Evolutionary conservation across 140 eudicot species (phyloP).

Genomic region (Cichorium intybus): DNA sequence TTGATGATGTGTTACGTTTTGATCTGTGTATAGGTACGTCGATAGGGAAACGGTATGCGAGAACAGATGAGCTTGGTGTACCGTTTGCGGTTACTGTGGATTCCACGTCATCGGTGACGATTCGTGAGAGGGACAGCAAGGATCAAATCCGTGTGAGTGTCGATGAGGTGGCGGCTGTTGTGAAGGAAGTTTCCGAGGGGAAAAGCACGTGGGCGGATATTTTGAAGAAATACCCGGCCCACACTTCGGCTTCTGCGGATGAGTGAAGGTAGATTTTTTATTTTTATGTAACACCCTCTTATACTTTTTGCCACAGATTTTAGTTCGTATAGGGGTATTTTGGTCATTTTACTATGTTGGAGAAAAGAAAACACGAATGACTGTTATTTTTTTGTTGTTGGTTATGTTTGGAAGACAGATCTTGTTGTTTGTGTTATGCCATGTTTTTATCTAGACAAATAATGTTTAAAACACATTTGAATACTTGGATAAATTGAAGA

Average conservation of each 20-base stretch:
- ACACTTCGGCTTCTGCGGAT: slow-evolving; percentile 48
- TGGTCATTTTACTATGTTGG: neutral
- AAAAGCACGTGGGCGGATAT: slow-evolving; percentile 55
- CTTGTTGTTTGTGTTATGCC: too few relatives aligned
- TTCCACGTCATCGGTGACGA: slow-evolving; percentile 52
- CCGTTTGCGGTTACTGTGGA: slow-evolving; percentile 86
- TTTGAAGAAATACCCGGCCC: slow-evolving; percentile 41
- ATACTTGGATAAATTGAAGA: too few relatives aligned
- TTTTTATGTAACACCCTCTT: neutral
- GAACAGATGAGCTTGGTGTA: slow-evolving; percentile 87
- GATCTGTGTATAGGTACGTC: slow-evolving; percentile 53
- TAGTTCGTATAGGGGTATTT: neutral
- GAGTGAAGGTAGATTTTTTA: slow-evolving; percentile 31
- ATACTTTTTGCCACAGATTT: too few relatives aligned
- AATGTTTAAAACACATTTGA: too few relatives aligned
- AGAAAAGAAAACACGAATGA: neutral
- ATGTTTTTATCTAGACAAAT: too few relatives aligned
- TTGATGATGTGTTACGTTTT: too few relatives aligned
- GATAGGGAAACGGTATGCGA: slow-evolving; percentile 72
- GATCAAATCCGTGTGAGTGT: slow-evolving; percentile 60
- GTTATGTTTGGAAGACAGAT: too few relatives aligned
- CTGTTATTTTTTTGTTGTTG: neutral
- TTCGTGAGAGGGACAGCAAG: slow-evolving; percentile 71
- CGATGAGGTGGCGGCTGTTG: slow-evolving; percentile 56
- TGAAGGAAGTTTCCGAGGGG: slow-evolving; percentile 67